phyloP scores from a whole-genome alignment of 192 early-diverging fungal genomes.

The Diversispora eburnea region DNA sequence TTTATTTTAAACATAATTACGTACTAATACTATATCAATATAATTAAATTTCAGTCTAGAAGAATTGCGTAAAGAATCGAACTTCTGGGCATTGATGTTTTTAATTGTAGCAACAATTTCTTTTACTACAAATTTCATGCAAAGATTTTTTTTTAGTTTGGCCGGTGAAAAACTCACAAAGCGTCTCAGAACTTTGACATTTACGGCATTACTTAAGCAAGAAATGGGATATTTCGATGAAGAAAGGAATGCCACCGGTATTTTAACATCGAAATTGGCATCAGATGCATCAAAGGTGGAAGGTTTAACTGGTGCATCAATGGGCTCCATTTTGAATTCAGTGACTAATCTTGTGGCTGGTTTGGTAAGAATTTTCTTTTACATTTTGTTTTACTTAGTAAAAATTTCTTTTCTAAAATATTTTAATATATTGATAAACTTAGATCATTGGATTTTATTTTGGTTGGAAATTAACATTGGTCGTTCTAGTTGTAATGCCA shows the following conservation, averaged over 20 bases:
- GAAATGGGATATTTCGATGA: constrained; percentile 86
- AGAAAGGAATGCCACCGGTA: constrained; percentile 68
- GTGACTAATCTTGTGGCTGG: no score
- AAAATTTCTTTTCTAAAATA: no score
- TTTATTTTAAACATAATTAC: constrained; percentile 47
- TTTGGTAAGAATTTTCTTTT: no score
- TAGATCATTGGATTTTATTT: no score
- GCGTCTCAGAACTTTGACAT: constrained; percentile 59
- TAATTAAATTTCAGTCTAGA: constrained; percentile 2
- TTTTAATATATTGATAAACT: no score
- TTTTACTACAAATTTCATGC: constrained; percentile 32
- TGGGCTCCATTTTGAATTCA: no score
- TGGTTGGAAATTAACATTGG: no score
- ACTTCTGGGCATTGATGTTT: constrained; percentile 36
- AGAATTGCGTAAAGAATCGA: constrained; percentile 29
- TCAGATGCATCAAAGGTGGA: constrained; percentile 57
- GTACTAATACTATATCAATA: constrained; percentile 44
- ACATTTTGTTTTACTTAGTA: no score
- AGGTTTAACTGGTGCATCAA: constrained; percentile 12
- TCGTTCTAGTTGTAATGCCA: no score
- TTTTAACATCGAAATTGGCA: constrained; percentile 77
- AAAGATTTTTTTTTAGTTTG: constrained; percentile 48
- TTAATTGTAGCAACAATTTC: constrained; percentile 32
- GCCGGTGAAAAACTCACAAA: constrained; percentile 45
- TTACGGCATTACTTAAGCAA: constrained; percentile 74